These are phyloP conservation scores for Boletellus emodensis DNA, from an alignment of 768 basidiomycete species.

Conservation along the genomic window DNA sequence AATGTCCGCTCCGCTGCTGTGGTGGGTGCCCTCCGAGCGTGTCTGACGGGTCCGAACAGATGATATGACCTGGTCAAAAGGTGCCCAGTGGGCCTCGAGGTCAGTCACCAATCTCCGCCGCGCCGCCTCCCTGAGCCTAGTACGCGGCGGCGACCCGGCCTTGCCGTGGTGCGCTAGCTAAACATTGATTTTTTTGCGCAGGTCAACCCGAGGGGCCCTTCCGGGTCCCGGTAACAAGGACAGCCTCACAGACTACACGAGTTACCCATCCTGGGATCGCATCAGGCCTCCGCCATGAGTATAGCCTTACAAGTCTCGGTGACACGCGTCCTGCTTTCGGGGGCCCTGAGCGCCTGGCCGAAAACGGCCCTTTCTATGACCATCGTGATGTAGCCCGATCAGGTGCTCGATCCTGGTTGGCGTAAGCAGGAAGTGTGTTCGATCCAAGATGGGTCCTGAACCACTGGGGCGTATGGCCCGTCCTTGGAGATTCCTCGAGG, in stretches of 20 bases:
- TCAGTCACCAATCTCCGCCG: constrained; percentile 29
- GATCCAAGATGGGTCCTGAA: constrained; percentile 32
- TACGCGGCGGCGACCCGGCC: constrained; percentile 12
- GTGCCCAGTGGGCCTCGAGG: neutral
- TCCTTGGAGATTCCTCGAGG: constrained; percentile 47
- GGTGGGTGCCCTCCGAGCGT: neutral
- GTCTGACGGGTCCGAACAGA: constrained; percentile 23
- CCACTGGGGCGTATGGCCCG: constrained; percentile 19
- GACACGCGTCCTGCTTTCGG: constrained; percentile 26
- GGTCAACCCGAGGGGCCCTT: constrained; percentile 1
- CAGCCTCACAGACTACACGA: constrained; percentile 24
- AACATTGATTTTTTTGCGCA: constrained; percentile 9
- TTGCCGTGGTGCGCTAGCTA: constrained; percentile 6
- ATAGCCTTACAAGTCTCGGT: constrained; percentile 27
- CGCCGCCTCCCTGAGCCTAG: neutral
- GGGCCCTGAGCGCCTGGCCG: constrained; percentile 25
- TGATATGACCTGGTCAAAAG: neutral
- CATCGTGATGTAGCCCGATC: constrained; percentile 42
- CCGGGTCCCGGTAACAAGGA: constrained; percentile 12
- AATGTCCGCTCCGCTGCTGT: constrained; percentile 6
- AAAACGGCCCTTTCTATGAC: constrained; percentile 18
- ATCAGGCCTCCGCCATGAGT: constrained; percentile 22
- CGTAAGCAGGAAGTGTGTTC: constrained; percentile 39
- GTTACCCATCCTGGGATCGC: constrained; percentile 12
- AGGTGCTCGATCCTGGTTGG: constrained; percentile 41